These are phyloP conservation scores for Flaveria bidentis DNA, from an alignment of 129 eudicot genomes.

Conservation along the genomic window DNA sequence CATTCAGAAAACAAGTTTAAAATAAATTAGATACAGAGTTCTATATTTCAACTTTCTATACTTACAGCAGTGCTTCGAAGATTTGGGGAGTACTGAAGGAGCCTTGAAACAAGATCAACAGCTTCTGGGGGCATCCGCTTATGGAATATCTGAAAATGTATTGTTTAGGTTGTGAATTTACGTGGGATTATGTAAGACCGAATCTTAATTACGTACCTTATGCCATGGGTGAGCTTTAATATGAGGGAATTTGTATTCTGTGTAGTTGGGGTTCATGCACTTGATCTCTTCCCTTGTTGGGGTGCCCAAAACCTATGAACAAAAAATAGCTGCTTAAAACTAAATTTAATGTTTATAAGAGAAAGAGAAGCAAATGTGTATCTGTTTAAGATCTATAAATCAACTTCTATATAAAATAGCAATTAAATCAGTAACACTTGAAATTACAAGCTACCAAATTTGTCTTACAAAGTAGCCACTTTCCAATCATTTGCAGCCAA, in stretches of 20 bases:
- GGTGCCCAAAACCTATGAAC: slow-evolving; percentile 68
- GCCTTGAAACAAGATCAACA: slow-evolving; percentile 85
- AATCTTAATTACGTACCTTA: slow-evolving; percentile 49
- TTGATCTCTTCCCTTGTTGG: slow-evolving; percentile 91
- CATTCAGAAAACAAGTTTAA: background rate
- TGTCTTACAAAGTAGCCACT: background rate
- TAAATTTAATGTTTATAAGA: background rate
- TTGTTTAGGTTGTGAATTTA: slow-evolving; percentile 24
- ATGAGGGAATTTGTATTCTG: slow-evolving; percentile 85
- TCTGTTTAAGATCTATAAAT: background rate
- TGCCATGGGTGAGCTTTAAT: slow-evolving; percentile 97
- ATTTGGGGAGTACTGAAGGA: slow-evolving; percentile 83
- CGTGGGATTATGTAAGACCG: background rate
- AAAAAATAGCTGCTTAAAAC: slow-evolving; percentile 16
- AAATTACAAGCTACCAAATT: slow-evolving; percentile 6
- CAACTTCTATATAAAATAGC: background rate
- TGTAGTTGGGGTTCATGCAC: slow-evolving; percentile 94
- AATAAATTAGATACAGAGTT: background rate
- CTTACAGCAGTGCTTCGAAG: slow-evolving; percentile 94
- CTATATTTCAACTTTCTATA: slow-evolving; percentile 10
- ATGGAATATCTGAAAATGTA: slow-evolving; percentile 68
- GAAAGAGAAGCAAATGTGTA: background rate
- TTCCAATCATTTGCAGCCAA: slow-evolving; percentile 9
- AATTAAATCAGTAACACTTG: slow-evolving; percentile 8
- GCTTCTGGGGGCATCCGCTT: slow-evolving; percentile 92